These are phyloP conservation scores for Metahyphopichia silvanorum DNA, from an alignment of 805 yeast genomes.

Conservation along the genomic window DNA sequence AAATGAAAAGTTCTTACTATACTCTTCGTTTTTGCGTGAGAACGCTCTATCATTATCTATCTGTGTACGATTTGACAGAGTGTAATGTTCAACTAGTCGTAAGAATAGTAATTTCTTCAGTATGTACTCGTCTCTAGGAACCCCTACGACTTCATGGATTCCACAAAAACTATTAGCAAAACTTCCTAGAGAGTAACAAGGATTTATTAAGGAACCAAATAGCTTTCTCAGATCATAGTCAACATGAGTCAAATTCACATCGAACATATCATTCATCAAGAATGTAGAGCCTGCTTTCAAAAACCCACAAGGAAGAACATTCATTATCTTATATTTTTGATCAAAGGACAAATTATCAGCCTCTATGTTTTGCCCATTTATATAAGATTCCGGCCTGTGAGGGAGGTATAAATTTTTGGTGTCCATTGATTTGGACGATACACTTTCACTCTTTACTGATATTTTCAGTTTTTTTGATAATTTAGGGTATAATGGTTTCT, in stretches of 20 bases:
- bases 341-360: conserved; percentile 3
- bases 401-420: no score
- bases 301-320: conserved; percentile 16
- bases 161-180: conserved; percentile 12
- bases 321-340: conserved; percentile 15
- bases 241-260: conserved; percentile 17
- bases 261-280: conserved; percentile 5
- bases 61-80: conserved; percentile 2
- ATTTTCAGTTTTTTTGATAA: no score
- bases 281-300: conserved; percentile 23
- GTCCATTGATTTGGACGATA: no score
- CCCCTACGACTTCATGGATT: conserved; percentile 2
- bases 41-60: conserved; percentile 1
- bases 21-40: conserved; percentile 1
- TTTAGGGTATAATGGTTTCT: no score
- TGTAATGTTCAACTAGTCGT: background rate
- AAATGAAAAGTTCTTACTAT: conserved; percentile 9
- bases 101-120: background rate
- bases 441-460: no score
- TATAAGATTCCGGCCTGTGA: no score
- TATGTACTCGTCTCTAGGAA: conserved; percentile 3
- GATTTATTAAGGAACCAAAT: conserved; percentile 14
- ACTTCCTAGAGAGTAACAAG: conserved; percentile 2
- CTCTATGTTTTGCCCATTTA: no score
- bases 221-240: conserved; percentile 14